phyloP scores from a whole-genome alignment of 2,329 filamentous ascomycete genomes.

The Camillea tinctor region DNA sequence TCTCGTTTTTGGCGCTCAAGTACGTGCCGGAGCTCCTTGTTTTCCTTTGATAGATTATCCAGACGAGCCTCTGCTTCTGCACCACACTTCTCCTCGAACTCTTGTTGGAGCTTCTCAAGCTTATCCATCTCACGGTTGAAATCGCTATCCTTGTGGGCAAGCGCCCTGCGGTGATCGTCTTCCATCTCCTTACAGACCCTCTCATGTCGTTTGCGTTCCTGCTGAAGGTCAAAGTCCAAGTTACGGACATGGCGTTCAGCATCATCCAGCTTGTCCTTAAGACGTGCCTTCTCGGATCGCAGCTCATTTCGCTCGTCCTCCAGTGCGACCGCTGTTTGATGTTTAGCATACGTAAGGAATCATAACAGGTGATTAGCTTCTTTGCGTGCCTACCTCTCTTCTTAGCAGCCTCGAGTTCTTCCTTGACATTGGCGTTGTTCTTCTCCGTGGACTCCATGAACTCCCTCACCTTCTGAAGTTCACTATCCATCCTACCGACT shows the following conservation, averaged over 20 bases:
- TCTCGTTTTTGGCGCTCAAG: slow-evolving; percentile 52
- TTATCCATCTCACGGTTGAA: slow-evolving; percentile 49
- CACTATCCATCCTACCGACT: slow-evolving; percentile 72
- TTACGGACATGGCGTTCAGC: slow-evolving; percentile 52
- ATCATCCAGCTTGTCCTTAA: slow-evolving; percentile 68
- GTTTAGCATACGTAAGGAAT: slow-evolving; percentile 16
- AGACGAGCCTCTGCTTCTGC: slow-evolving; percentile 28
- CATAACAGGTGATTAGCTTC: not conserved
- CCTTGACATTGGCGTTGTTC: slow-evolving; percentile 69
- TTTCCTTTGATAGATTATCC: slow-evolving; percentile 51
- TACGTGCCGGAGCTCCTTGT: slow-evolving; percentile 60
- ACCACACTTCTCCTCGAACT: slow-evolving; percentile 40
- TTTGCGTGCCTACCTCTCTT: slow-evolving; percentile 58
- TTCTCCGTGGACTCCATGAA: slow-evolving; percentile 68
- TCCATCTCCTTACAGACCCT: slow-evolving; percentile 25
- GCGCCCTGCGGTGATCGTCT: slow-evolving; percentile 44
- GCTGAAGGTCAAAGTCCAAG: slow-evolving; percentile 41
- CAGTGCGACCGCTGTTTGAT: slow-evolving; percentile 44
- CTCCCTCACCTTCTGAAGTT: slow-evolving; percentile 70
- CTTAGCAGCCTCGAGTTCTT: slow-evolving; percentile 73
- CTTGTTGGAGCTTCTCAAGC: slow-evolving; percentile 51
- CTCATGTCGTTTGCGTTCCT: slow-evolving; percentile 39
- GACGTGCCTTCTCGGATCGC: slow-evolving; percentile 43
- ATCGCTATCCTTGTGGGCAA: slow-evolving; percentile 53
- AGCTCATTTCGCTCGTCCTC: slow-evolving; percentile 48